phyloP scores from a whole-genome alignment of 164 flowering plant species.

The Macadamia integrifolia region DNA sequence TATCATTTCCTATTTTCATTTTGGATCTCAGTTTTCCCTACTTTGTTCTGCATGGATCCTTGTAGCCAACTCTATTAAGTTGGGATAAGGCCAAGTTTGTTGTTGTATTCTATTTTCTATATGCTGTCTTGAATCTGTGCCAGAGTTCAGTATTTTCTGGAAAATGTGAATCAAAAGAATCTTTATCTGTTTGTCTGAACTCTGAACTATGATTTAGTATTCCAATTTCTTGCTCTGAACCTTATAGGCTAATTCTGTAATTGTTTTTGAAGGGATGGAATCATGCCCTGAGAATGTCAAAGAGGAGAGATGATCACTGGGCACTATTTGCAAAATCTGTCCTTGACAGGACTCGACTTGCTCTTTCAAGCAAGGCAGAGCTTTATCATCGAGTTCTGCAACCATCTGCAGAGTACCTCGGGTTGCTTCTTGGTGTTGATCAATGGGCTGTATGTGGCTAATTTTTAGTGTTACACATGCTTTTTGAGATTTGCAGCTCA shows the following conservation, averaged over 20 bases:
- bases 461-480: constrained; percentile 1
- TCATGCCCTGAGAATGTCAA: constrained; percentile 52
- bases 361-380: constrained; percentile 88
- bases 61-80: no score
- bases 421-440: constrained; percentile 79
- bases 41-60: no score
- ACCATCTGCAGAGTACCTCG: constrained; percentile 95
- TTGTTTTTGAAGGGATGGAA: constrained; percentile 70
- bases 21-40: no score
- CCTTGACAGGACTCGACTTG: constrained; percentile 92
- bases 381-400: constrained; percentile 70
- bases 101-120: no score
- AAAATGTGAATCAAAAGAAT: no score
- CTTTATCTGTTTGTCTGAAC: not conserved
- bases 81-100: no score
- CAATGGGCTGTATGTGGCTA: constrained; percentile 69
- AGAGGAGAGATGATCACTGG: constrained; percentile 52
- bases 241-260: not conserved
- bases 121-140: no score
- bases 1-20: no score
- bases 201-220: not conserved
- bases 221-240: not conserved
- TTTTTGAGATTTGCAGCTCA: not conserved
- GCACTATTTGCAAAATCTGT: constrained; percentile 93
- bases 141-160: no score